These are phyloP conservation scores for Hypoxylon crocopeplum DNA, from an alignment of 495 filamentous ascomycete genomes.

Conservation along the genomic window DNA sequence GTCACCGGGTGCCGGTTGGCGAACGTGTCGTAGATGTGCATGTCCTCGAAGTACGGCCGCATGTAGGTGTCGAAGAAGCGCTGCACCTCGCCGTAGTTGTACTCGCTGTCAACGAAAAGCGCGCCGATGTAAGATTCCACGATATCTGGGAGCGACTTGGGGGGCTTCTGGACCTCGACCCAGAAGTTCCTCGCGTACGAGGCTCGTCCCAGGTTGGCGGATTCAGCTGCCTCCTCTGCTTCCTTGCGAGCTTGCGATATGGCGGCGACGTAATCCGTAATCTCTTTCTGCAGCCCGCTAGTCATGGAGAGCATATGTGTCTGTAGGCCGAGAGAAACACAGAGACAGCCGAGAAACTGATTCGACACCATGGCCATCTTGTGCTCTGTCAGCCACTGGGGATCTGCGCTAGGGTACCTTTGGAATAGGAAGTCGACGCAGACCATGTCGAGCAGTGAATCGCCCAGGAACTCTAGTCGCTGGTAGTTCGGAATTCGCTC, in stretches of 20 bases:
- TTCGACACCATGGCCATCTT: slow-evolving; percentile 99
- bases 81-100: slow-evolving; percentile 75
- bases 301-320: slow-evolving; percentile 71
- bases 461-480: slow-evolving; percentile 91
- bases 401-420: slow-evolving; percentile 78
- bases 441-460: slow-evolving; percentile 87
- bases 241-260: slow-evolving; percentile 61
- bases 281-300: slow-evolving; percentile 63
- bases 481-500: slow-evolving; percentile 88
- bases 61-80: slow-evolving; percentile 78
- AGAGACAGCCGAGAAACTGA: slow-evolving; percentile 86
- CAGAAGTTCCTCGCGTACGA: slow-evolving; percentile 80
- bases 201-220: slow-evolving; percentile 37
- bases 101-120: slow-evolving; percentile 89
- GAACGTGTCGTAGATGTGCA: slow-evolving; percentile 85
- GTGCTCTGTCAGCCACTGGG: slow-evolving; percentile 98
- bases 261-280: slow-evolving; percentile 73
- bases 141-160: slow-evolving; percentile 88
- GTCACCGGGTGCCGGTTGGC: slow-evolving; percentile 85
- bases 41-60: slow-evolving; percentile 82
- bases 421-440: slow-evolving; percentile 82
- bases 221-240: slow-evolving; percentile 51
- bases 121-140: slow-evolving; percentile 91
- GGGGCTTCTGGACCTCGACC: slow-evolving; percentile 71
- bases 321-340: slow-evolving; percentile 78